A percentile compares a stretch with the other conserved stretches of the same genome.
Evolutionary conservation across 2,329 filamentous ascomycete species (phyloP).

Genomic region (Sporothrix humicola): DNA sequence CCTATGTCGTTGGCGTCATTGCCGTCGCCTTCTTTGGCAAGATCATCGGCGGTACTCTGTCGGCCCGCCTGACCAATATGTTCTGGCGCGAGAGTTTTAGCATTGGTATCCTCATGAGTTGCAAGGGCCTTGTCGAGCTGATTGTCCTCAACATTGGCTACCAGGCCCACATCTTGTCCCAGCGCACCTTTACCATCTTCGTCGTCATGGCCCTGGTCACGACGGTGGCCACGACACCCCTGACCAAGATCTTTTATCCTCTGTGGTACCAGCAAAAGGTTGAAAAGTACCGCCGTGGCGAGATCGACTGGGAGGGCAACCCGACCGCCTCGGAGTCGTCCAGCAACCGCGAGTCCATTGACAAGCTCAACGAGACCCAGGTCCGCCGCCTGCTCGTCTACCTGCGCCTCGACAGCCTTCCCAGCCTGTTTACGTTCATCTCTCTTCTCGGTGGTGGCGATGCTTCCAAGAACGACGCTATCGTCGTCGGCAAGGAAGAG

Average conservation of each 20-base stretch:
- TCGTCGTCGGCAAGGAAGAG: conserved; percentile 38
- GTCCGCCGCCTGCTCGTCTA: conserved; percentile 76
- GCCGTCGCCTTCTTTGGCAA: conserved; percentile 83
- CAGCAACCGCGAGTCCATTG: conserved; percentile 40
- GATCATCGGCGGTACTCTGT: conserved; percentile 79
- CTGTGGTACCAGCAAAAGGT: conserved; percentile 61
- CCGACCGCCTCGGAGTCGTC: conserved; percentile 46
- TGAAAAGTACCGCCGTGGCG: conserved; percentile 70
- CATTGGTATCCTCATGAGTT: conserved; percentile 92
- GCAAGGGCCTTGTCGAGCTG: conserved; percentile 91
- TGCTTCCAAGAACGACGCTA: conserved; percentile 40
- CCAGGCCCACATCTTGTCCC: conserved; percentile 80
- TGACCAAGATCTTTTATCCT: conserved; percentile 76
- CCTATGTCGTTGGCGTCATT: conserved; percentile 83
- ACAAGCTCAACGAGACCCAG: conserved; percentile 47
- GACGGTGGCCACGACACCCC: conserved; percentile 80
- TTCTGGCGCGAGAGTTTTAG: conserved; percentile 90
- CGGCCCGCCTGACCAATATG: conserved; percentile 75
- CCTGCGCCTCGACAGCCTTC: conserved; percentile 82
- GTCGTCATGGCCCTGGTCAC: conserved; percentile 91
- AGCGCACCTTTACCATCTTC: conserved; percentile 87
- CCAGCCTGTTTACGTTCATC: conserved; percentile 81
- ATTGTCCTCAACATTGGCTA: conserved; percentile 88
- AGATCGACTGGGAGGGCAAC: conserved; percentile 80
- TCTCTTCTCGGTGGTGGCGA: conserved; percentile 66